Evolutionary conservation across 148 eudicot genomes (phyloP), one percentile per base, ranked within the genome.

Genomic region (Camellia sinensis): DNA sequence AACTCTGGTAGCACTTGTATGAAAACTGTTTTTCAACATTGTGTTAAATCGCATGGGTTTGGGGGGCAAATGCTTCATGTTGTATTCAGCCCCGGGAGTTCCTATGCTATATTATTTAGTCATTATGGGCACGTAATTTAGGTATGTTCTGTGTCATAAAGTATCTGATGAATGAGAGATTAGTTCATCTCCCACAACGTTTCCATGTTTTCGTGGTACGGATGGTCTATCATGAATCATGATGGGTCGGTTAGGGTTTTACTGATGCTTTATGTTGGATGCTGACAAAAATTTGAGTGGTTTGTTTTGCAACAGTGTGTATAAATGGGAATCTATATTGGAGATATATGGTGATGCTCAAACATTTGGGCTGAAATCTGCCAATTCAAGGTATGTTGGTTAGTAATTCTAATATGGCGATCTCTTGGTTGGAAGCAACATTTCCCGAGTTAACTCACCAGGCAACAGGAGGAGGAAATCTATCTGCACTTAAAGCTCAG

Each of bases 361-460:
- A 43, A 86, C 92, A 59, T 90, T 88, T 87, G 97, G 97, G 76
- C 83, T 86, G 81, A 89, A 91, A 85, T 91, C 99, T 77, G 52
- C 83, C 66, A 87, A 87, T 86, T 83, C 95, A 63, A 78, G 76
- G n/a, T n/a, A n/a, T n/a, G n/a, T n/a, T n/a, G n/a, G 80, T 91
- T 76, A 91, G 80, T 66, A 92, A 92, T 87, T 90, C 97, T 54
- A 88, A 72, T 68, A 77, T 88, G 83, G 99, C 98, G 66, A 91
- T 96, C 79, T 88, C 93, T 79, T 96, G 99, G 99, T 85, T 96
- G 83, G 99, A 93, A 87, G 90, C 95, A n/a, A 90, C 97, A 79
- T 96, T 96, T 85, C 95, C 98, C 12, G 97, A 91, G 76, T 83
- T 96, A 76, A 82, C 74, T 76, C 86, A 75, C 69, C 87, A 87